phyloP scores from a whole-genome alignment of 1,284 basidiomycete genomes.

The Ustanciosporium gigantosporum region DNA sequence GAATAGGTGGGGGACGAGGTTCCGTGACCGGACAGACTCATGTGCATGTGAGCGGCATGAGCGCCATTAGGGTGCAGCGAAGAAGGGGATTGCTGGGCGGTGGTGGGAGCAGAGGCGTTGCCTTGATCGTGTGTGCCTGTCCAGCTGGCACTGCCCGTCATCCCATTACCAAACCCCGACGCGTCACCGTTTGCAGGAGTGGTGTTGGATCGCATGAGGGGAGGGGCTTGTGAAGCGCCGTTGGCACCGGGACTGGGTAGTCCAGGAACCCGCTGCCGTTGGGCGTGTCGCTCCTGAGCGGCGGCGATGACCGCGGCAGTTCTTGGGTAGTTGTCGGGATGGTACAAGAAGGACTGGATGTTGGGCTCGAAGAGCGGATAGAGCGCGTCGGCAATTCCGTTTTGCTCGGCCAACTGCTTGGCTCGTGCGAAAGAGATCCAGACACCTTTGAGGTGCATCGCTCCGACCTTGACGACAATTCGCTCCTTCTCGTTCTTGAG shows the following conservation, averaged over 20 bases:
- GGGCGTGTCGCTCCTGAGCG: constrained; percentile 56
- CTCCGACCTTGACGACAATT: constrained; percentile 60
- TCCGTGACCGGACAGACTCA: constrained; percentile 36
- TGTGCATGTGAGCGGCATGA: constrained; percentile 31
- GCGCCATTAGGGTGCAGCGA: constrained; percentile 34
- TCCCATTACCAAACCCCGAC: constrained; percentile 24
- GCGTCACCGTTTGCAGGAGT: constrained; percentile 40
- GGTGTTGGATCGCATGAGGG: constrained; percentile 49
- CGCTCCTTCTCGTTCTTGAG: constrained; percentile 61
- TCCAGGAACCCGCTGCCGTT: constrained; percentile 44
- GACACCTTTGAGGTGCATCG: constrained; percentile 61
- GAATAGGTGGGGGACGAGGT: constrained; percentile 38
- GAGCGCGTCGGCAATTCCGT: constrained; percentile 56
- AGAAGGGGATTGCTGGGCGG: constrained; percentile 35
- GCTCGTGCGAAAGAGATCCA: constrained; percentile 60
- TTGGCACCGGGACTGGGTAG: constrained; percentile 35
- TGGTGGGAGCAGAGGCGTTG: constrained; percentile 37
- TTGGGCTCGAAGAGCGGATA: constrained; percentile 61
- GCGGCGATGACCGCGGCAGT: constrained; percentile 60
- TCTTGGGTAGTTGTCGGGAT: constrained; percentile 59
- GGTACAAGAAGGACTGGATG: constrained; percentile 60
- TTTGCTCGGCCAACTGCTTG: constrained; percentile 59
- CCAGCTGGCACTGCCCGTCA: constrained; percentile 42
- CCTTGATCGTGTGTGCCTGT: constrained; percentile 36
- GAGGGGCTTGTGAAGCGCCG: constrained; percentile 33